Evolutionary conservation across 2,329 filamentous ascomycete genomes (phyloP), one percentile per base, ranked within the genome.

Genomic region (Cladobotryum mycophilum): DNA sequence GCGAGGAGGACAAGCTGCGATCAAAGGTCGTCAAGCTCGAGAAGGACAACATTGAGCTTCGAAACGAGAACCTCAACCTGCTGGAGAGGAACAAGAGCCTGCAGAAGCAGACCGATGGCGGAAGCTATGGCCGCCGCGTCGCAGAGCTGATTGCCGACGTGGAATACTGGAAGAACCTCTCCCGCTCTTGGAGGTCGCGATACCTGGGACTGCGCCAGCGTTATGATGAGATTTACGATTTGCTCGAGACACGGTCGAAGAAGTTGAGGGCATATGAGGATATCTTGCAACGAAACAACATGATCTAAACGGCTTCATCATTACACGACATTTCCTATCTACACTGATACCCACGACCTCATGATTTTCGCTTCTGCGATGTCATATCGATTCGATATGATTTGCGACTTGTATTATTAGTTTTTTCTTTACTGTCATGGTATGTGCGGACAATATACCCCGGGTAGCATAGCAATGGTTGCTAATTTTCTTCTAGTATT

Each of bases 241-340:
- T 64, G 15, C 49, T 67, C 17, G 63, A 68, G 41, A 55, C 60
- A 20, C 59, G 66, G 53, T 56, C 59, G 13, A 59, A 61, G 43
- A 68, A 69, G 62, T 59, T 67, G 50, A 56, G 57, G 35, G 58
- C 58, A 2, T 69, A 68, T 22, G 66, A 70, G 41, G 66, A 70
- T 33, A 61, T 69, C 3, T 38, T 70, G 15, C 61, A 58, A 47
- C 54, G 65, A n/a, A 56, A 61, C 13, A 58, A 63, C 14, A 59
- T 67, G 17, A 58, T 64, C 18, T 68, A 48, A 56, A 17, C n/a
- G 9, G 9, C 17, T 12, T 48, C 11, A 25, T 11, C 11, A 8
- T 17, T 4, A 6, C 15, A 8, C 30, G 11, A 35, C 30, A n/a
- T 18, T 20, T 30, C 25, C 25, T 30, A 30, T 30, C 25, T 30